These are phyloP conservation scores for Cadophora sp. DNA, from an alignment of 2,329 filamentous ascomycete species.

Conservation along the genomic window DNA sequence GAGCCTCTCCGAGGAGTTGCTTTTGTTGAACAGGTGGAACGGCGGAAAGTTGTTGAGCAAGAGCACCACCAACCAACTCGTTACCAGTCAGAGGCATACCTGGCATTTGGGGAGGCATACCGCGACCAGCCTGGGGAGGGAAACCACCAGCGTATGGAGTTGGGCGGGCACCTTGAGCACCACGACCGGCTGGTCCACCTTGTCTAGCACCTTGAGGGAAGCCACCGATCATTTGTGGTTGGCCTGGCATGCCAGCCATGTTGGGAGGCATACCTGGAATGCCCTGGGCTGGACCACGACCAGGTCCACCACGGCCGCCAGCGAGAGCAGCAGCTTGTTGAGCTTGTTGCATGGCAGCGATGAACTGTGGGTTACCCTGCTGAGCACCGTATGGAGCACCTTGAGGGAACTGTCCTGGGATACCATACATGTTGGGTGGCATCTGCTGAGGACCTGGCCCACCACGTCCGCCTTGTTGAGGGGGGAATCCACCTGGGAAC, in stretches of 20 bases:
- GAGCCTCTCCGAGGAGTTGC: conserved; percentile 96
- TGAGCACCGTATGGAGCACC: conserved; percentile 79
- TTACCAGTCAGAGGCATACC: conserved; percentile 42
- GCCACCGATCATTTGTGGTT: conserved; percentile 59
- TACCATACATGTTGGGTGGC: conserved; percentile 83
- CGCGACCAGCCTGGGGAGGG: conserved; percentile 47
- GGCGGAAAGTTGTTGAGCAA: conserved; percentile 64
- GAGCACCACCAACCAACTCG: conserved; percentile 48
- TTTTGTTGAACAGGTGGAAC: conserved; percentile 81
- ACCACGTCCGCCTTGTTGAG: conserved; percentile 87
- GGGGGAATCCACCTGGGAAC: conserved; percentile 81
- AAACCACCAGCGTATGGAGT: conserved; percentile 46
- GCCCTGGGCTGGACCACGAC: conserved; percentile 66
- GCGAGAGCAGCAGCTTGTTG: conserved; percentile 64
- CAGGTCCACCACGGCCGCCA: conserved; percentile 47
- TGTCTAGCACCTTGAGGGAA: conserved; percentile 60
- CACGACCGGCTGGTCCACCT: conserved; percentile 46
- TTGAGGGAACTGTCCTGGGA: conserved; percentile 81
- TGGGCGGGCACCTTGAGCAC: conserved; percentile 47
- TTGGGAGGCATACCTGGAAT: conserved; percentile 78
- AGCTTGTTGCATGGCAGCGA: conserved; percentile 83
- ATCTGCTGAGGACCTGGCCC: conserved; percentile 84
- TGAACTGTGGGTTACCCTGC: conserved; percentile 79
- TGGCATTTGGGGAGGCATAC: conserved; percentile 45
- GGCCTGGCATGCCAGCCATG: conserved; percentile 63